Percentiles rank a stretch among this genome's conserved stretches.
phyloP scores from a whole-genome alignment of 164 flowering plant species.

The Pachysandra terminalis region DNA sequence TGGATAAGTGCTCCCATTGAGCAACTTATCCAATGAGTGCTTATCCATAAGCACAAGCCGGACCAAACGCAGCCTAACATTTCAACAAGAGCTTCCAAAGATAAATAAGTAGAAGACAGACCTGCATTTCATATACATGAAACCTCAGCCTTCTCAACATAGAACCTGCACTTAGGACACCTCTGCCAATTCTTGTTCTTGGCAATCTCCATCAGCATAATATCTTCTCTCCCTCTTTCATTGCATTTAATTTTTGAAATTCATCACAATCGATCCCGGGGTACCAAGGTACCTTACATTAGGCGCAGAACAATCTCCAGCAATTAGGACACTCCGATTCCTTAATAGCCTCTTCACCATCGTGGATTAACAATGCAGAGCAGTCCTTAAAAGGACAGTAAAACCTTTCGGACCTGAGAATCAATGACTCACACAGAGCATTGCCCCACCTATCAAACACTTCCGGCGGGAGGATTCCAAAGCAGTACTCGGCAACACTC shows the following conservation, averaged over 20 bases:
- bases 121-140: constrained; percentile 50
- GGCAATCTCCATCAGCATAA: constrained; percentile 32
- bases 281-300: constrained; percentile 42
- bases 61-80: too few species aligned
- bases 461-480: constrained; percentile 19
- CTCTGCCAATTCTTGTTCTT: constrained; percentile 41
- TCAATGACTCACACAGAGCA: constrained; percentile 24
- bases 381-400: constrained; percentile 31
- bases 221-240: constrained; percentile 27
- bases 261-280: constrained; percentile 26
- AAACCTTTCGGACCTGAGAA: constrained; percentile 15
- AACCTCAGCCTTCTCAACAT: constrained; percentile 43
- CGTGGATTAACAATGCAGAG: constrained; percentile 15
- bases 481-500: constrained; percentile 13
- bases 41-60: too few species aligned
- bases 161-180: constrained; percentile 41
- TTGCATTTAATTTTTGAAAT: constrained; percentile 17
- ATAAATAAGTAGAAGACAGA: too few species aligned
- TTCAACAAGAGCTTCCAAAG: too few species aligned
- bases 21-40: too few species aligned
- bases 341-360: constrained; percentile 18
- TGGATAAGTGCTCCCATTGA: too few species aligned
- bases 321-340: constrained; percentile 37
- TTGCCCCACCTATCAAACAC: constrained; percentile 32
- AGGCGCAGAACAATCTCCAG: constrained; percentile 37